Base-by-base conservation (phyloP, 2,329 filamentous ascomycete genomes). In the Rachicladosporium sp. region DNA sequence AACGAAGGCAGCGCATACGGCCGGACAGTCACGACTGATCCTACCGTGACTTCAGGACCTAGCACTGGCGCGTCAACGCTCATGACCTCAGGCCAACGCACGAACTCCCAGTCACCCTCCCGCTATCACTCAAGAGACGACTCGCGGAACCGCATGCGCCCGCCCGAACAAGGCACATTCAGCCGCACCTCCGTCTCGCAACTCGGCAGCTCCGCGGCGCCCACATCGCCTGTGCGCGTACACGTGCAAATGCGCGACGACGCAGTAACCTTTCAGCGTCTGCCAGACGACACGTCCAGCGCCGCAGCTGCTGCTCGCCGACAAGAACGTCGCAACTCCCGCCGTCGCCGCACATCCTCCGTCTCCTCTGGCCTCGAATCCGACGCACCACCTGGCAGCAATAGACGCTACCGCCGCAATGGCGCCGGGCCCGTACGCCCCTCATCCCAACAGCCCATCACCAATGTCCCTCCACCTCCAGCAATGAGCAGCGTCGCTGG, bases 201-300 rank as follows among this genome's bases (percentile, higher is more conserved):
- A 33, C 13, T 45, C 30, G 39, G 30, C 10, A 41, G 39, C 23
- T 33, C 35, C 11, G n/a, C 31, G 8, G 21, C 13, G 21, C 31
- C 46, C 32, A 43, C 40, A 29, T 43, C 73, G n/a, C 73, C 74
- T 2, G 73, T 78, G 35, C 76, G 71, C 23, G 69, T 80, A 40
- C 77, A 78, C 54, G 69, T 80, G 32, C 76, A 77, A 52, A 75
- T 78, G 68, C 74, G 78, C 56, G 70, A 72, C 42, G 40, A 42
- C 35, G 74, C 76, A 50, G 74, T 80, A 29, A 80, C 76, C 2
- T 63, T 80, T 6, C 66, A 75, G 21, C 64, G 74, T 9, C 60
- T 80, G 19, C 75, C 73, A 8, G 72, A 76, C 49, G 70, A 76
- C 58, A 76, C 79, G 62, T 74, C 74, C 10, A 72, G 71, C 7